Base-by-base conservation (phyloP, 495 filamentous ascomycete genomes). In the Sphaerosporella brunnea region DNA sequence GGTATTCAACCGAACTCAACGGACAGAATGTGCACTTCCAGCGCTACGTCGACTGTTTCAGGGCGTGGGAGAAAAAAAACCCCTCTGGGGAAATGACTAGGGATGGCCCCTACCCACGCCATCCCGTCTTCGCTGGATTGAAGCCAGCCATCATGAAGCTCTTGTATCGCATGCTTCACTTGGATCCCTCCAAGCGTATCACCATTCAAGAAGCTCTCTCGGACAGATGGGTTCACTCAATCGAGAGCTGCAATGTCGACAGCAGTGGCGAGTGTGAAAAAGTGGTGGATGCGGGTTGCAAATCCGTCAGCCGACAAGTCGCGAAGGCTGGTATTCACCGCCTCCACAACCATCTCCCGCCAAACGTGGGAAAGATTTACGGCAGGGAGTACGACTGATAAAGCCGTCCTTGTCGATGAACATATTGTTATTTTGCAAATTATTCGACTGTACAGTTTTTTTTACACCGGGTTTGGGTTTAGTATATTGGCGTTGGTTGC, bases 111-210 rank as follows among this genome's bases (percentile, higher is more conserved):
- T 73, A 72, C 51, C 81, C 81, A 20, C 66, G 57, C 4, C 69
- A 66, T 52, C 52, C 46, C 13, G 47, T 67, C 35, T 66, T 70
- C 50, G 60, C 51, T 23, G 59, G 67, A 36, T 67, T 77, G 28
- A 69, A 71, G 34, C 66, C 68, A 2, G 67, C 68, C 8, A 64
- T 82, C 36, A 71, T 72, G 45, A 70, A 73, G 3, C 61, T 88
- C 2, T 61, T 87, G 2, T 64, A 83, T n/a, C 72, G 70, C 53
- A 85, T 88, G 82, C 67, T 85, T 40, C 73, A 86, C 60, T 79
- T 81, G 1, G 64, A 80, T 53, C 80, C 82, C 8, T 64, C 64
- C 18, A 73, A 71, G 58, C 77, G 82, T 18, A 72, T 78, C 46
- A 68, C 73, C 21, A 78, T 84, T 40, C 62, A 68, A 19, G 70